Percentiles rank a stretch among this genome's conserved stretches.
phyloP scores from a whole-genome alignment of 2,329 filamentous ascomycete genomes.

The Ophiocordyceps australis region DNA sequence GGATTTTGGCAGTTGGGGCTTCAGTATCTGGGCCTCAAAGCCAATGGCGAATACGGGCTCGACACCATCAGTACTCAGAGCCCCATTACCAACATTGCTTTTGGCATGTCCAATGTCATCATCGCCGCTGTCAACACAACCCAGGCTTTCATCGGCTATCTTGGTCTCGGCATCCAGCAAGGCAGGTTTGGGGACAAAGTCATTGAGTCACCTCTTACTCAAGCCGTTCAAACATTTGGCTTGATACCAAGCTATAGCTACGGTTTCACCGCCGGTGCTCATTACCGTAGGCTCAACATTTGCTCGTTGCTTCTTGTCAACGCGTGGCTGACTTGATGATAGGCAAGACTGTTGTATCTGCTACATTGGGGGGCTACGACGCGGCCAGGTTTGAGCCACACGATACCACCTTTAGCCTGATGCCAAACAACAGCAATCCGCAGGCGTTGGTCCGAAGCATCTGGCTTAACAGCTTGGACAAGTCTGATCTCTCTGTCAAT shows the following conservation, averaged over 20 bases:
- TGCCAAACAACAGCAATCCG: conserved; percentile 34
- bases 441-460: conserved; percentile 42
- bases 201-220: conserved; percentile 30
- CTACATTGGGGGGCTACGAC: conserved; percentile 58
- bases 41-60: conserved; percentile 47
- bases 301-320: neutral
- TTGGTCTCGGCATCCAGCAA: conserved; percentile 36
- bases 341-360: conserved; percentile 27
- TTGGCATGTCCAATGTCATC: conserved; percentile 24
- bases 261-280: conserved; percentile 59
- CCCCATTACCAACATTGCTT: conserved; percentile 15
- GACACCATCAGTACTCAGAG: conserved; percentile 26
- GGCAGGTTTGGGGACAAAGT: conserved; percentile 30
- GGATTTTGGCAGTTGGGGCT: conserved; percentile 43
- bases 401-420: conserved; percentile 38
- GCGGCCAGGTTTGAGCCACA: conserved; percentile 41
- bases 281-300: conserved; percentile 36
- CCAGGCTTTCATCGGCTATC: conserved; percentile 31
- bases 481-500: conserved; percentile 19
- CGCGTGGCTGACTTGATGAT: conserved; percentile 3
- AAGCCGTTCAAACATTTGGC: conserved; percentile 38
- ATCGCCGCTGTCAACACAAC: conserved; percentile 36
- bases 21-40: conserved; percentile 34
- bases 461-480: conserved; percentile 15
- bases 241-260: conserved; percentile 56